Conservation (phyloP, 2,329 filamentous ascomycete genomes). For the Beauveria rudraprayagi region DNA sequence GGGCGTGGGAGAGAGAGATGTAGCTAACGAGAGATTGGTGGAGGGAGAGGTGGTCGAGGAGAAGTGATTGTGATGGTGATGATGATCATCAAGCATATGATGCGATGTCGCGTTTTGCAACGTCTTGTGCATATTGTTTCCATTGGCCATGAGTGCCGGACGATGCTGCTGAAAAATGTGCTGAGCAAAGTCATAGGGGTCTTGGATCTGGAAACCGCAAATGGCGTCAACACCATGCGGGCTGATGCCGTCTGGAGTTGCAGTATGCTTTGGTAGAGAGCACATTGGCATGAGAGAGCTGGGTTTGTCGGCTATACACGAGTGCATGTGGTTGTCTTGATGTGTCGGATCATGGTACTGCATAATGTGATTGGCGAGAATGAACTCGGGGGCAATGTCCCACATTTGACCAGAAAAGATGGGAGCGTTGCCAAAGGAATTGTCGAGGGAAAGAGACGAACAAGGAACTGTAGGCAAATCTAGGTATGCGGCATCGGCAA, state of each 20-base stretch:
- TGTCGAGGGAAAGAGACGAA: constrained; percentile 17
- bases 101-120: constrained; percentile 2
- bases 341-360: constrained; percentile 22
- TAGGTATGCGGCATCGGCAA: constrained; percentile 9
- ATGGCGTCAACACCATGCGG: constrained; percentile 15
- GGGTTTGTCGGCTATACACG: constrained; percentile 22
- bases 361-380: constrained; percentile 22
- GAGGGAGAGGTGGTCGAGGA: constrained; percentile 18
- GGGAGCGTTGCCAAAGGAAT: constrained; percentile 1
- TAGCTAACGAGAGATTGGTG: constrained; percentile 18
- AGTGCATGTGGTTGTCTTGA: constrained; percentile 16
- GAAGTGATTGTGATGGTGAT: constrained; percentile 12
- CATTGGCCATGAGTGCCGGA: constrained; percentile 14
- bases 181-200: constrained; percentile 20
- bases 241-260: constrained; percentile 13
- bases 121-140: constrained; percentile 8
- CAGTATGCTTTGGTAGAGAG: constrained; percentile 18
- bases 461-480: constrained; percentile 15
- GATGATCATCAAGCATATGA: constrained; percentile 5
- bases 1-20: constrained; percentile 19
- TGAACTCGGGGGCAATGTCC: constrained; percentile 17
- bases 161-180: constrained; percentile 24
- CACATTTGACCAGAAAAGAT: constrained; percentile 11
- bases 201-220: constrained; percentile 22
- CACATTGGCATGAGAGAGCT: constrained; percentile 19